Conservation (phyloP, 1,139 yeast genomes). For the Blastobotrys indianensis region DNA sequence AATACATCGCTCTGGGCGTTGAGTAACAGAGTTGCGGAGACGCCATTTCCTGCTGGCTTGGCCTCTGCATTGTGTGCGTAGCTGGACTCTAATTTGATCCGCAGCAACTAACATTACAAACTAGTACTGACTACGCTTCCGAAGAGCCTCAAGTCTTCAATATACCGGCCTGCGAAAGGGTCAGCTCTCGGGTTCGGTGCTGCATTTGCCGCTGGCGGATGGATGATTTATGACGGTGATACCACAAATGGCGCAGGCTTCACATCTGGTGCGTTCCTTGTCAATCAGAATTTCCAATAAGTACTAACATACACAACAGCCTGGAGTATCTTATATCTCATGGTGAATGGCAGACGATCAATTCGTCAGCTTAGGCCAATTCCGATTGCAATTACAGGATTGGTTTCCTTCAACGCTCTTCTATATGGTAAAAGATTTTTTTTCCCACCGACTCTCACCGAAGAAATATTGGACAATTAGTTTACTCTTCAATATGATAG, state of each 20-base stretch:
- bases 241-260: conserved; percentile 82
- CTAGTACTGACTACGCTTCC: conserved; percentile 28
- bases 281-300: not conserved
- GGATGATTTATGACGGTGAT: conserved; percentile 77
- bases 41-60: conserved; percentile 27
- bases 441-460: conserved; percentile 22
- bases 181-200: conserved; percentile 57
- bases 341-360: conserved; percentile 67
- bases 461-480: too few relatives aligned
- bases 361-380: conserved; percentile 42
- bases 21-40: conserved; percentile 21
- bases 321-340: conserved; percentile 73
- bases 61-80: conserved; percentile 23
- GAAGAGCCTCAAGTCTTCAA: conserved; percentile 21
- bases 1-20: not conserved
- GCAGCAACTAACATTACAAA: conserved; percentile 5
- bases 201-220: conserved; percentile 68
- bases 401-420: conserved; percentile 58
- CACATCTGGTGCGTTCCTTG: conserved; percentile 37
- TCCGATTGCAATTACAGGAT: conserved; percentile 55
- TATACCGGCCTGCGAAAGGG: conserved; percentile 42
- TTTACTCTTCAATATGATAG: too few relatives aligned
- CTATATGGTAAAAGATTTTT: conserved; percentile 68
- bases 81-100: not conserved
- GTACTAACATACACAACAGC: conserved; percentile 36